Conservation (phyloP, 768 basidiomycete species). For the Termitomyces sp. region DNA sequence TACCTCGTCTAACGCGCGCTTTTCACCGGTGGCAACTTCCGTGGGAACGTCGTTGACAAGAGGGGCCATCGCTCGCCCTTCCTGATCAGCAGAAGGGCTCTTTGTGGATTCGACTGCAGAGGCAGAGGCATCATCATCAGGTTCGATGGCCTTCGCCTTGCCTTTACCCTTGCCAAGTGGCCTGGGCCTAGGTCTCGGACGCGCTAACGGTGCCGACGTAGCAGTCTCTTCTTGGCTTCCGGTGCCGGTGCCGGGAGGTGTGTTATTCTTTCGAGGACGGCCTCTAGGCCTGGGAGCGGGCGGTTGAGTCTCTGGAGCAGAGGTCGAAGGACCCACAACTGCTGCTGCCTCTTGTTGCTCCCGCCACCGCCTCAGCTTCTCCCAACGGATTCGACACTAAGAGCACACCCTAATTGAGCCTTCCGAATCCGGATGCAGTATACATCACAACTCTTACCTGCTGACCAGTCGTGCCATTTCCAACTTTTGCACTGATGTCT, state of each 20-base stretch:
- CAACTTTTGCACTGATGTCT: slow-evolving; percentile 43
- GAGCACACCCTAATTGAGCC: not conserved
- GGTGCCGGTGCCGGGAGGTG: not conserved
- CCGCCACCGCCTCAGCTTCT: slow-evolving; percentile 25
- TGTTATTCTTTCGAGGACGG: slow-evolving; percentile 1
- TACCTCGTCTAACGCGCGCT: not conserved
- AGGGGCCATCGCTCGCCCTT: not conserved
- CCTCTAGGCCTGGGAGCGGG: not conserved
- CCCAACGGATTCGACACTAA: slow-evolving; percentile 49
- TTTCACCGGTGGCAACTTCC: not conserved
- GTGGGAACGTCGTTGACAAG: not conserved
- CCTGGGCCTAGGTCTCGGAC: slow-evolving; percentile 16
- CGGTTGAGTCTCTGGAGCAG: not conserved
- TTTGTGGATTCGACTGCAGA: not conserved
- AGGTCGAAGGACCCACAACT: slow-evolving; percentile 4
- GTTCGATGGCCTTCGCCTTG: slow-evolving; percentile 15
- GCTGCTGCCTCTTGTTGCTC: slow-evolving; percentile 3
- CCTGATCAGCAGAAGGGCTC: not conserved
- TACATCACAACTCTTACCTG: slow-evolving; percentile 29
- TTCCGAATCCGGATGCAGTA: not conserved
- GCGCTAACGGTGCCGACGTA: not conserved
- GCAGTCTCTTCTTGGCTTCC: slow-evolving; percentile 5
- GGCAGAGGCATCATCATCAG: no score
- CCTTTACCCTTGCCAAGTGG: slow-evolving; percentile 16
- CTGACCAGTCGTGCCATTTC: slow-evolving; percentile 46